Evolutionary conservation across 1,284 basidiomycete species (phyloP).

Genomic region (Cystobasidium pallidum): DNA sequence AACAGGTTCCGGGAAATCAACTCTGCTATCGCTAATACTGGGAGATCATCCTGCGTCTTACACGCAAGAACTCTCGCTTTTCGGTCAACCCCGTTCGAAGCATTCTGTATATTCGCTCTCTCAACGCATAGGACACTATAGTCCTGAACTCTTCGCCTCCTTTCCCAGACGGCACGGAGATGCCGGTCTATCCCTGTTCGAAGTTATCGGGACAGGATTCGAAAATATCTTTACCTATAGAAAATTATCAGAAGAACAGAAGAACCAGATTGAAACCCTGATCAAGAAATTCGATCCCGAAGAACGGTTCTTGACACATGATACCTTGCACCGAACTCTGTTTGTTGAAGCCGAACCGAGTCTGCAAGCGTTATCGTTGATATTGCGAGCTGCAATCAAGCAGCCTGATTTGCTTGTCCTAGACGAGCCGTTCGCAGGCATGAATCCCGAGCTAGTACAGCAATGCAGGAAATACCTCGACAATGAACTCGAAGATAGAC

Average conservation of each 20-base stretch:
- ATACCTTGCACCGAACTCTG: slow-evolving; percentile 52
- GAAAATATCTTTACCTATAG: slow-evolving; percentile 73
- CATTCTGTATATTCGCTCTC: slow-evolving; percentile 55
- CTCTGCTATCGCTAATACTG: slow-evolving; percentile 84
- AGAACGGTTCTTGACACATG: slow-evolving; percentile 30
- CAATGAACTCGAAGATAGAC: slow-evolving; percentile 63
- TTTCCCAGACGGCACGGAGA: slow-evolving; percentile 73
- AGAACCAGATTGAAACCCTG: slow-evolving; percentile 60
- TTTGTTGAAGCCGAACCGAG: slow-evolving; percentile 70
- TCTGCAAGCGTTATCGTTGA: slow-evolving; percentile 75
- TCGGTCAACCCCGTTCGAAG: slow-evolving; percentile 49
- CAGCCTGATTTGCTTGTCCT: slow-evolving; percentile 71
- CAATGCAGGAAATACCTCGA: slow-evolving; percentile 68
- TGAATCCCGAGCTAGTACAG: slow-evolving; percentile 75
- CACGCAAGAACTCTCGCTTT: slow-evolving; percentile 64
- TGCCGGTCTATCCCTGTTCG: slow-evolving; percentile 67
- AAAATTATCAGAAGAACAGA: slow-evolving; percentile 59
- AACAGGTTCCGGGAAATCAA: slow-evolving; percentile 89
- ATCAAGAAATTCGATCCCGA: slow-evolving; percentile 63
- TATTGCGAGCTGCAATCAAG: slow-evolving; percentile 79
- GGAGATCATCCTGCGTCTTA: slow-evolving; percentile 95
- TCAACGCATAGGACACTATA: slow-evolving; percentile 73
- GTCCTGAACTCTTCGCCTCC: slow-evolving; percentile 86
- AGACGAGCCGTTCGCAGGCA: slow-evolving; percentile 88
- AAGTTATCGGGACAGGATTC: slow-evolving; percentile 82